Evolutionary conservation across 306 rosid genomes (phyloP), one percentile per base, ranked within the genome.

Genomic region (Corylus avellana): DNA sequence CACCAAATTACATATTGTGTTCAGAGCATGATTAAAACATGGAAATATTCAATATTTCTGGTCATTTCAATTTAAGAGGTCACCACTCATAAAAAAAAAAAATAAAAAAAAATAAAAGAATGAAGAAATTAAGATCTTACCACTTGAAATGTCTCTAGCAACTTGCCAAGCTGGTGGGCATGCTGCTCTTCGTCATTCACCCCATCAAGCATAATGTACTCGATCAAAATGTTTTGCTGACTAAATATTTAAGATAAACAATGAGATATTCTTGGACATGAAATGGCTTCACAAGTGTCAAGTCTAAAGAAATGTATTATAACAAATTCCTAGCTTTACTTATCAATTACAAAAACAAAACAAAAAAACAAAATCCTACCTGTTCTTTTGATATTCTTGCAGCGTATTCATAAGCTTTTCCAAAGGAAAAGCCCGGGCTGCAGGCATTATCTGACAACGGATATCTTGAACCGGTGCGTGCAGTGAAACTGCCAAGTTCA

Each of bases 401-500:
- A 95, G 87, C 50, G 98, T 51, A 83, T 87, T 82, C 98, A 95
- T 93, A 63, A 95, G 97, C 73, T 95, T 95, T 77, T 82, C 88
- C 84, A 95, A 78, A 77, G 98, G 97, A 86, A 92, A 95, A 63
- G 98, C 98, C 73, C 98, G 91, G 75, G 98, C 98, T 54, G 98
- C 98, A 70, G 98, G 98, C 98, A 95, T 95, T 89, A 95, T 95
- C 85, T 91, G 96, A 85, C 98, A 95, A 63, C 98, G 97, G 50
- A 95, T 90, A 49, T 92, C 97, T 81, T 95, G 98, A 75, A 83
- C 89, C 3, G 98, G 98, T 39, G 98, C 98, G 70, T 95, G 98
- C 77, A 92, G 88, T 62, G 98, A 92, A 89, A 95, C 95, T 55
- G 98, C 98, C 79, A 95, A 90, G 84, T 95, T 95, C 87, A 95